Evolutionary conservation across 2,329 filamentous ascomycete species (phyloP).

Genomic region (Ophiosphaerella herpotricha): DNA sequence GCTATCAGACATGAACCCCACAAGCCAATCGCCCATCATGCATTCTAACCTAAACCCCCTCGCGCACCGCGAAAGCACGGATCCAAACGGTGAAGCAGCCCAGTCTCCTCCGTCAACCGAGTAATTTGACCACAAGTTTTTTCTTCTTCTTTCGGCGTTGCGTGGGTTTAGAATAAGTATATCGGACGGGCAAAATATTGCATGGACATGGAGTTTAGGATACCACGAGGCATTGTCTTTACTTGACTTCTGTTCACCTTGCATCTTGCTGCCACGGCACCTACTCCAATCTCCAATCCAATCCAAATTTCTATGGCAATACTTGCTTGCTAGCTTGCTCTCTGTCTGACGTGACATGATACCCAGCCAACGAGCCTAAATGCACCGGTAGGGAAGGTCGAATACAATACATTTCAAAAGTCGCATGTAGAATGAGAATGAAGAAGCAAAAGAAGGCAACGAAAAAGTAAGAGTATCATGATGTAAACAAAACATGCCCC

Average conservation of each 20-base stretch:
- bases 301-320: too few species aligned
- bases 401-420: too few species aligned
- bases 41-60: constrained; percentile 33
- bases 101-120: constrained; percentile 6
- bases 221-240: not conserved
- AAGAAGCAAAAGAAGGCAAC: too few species aligned
- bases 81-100: constrained; percentile 3
- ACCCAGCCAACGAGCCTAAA: too few species aligned
- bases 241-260: not conserved
- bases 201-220: constrained; percentile 15
- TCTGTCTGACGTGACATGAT: too few species aligned
- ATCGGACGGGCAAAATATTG: not conserved
- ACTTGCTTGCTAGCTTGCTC: too few species aligned
- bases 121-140: not conserved
- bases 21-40: constrained; percentile 33
- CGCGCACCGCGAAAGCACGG: constrained; percentile 17
- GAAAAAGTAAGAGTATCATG: too few species aligned
- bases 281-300: too few species aligned
- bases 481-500: not conserved
- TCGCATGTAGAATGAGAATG: too few species aligned
- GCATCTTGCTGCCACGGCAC: not conserved
- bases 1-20: constrained; percentile 39
- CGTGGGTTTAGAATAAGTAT: not conserved
- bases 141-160: not conserved
- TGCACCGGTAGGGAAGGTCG: too few species aligned